phyloP scores from a whole-genome alignment of 306 rosid genomes.

The Fagus sylvatica region DNA sequence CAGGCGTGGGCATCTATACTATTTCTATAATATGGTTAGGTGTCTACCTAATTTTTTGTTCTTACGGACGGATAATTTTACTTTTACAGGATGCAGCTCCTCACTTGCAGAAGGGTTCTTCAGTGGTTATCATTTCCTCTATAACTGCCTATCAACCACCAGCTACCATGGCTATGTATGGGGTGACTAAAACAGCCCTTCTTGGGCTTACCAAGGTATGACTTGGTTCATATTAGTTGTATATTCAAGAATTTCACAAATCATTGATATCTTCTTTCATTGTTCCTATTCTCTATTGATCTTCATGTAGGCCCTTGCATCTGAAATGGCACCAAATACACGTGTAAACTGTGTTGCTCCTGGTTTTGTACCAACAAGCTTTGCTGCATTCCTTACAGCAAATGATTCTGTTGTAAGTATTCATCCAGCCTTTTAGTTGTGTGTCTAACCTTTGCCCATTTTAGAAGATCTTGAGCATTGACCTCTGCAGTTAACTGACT shows the following conservation, averaged over 20 bases:
- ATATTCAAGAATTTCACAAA: constrained; percentile 11
- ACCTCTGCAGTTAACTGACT: neutral
- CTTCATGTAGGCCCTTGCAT: constrained; percentile 72
- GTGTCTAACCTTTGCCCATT: neutral
- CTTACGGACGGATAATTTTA: neutral
- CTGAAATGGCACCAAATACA: constrained; percentile 76
- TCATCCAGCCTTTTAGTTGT: constrained; percentile 1
- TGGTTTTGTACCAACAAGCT: constrained; percentile 89
- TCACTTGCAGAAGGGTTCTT: constrained; percentile 74
- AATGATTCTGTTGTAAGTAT: constrained; percentile 51
- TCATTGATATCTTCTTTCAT: neutral
- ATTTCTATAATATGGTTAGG: neutral
- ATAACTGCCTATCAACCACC: constrained; percentile 75
- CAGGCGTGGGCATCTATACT: neutral
- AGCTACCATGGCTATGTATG: constrained; percentile 87
- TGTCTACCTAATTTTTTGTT: neutral
- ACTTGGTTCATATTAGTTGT: constrained; percentile 5
- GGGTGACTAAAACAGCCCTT: constrained; percentile 96
- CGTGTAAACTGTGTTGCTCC: constrained; percentile 97
- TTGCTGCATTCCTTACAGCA: constrained; percentile 59
- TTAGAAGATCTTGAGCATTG: neutral
- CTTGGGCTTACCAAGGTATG: constrained; percentile 86
- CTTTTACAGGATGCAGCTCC: constrained; percentile 69
- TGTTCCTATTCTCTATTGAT: constrained; percentile 30
- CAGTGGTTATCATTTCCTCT: constrained; percentile 85